phyloP scores from a whole-genome alignment of 768 basidiomycete species.

The Amanita pseudoporphyria region DNA sequence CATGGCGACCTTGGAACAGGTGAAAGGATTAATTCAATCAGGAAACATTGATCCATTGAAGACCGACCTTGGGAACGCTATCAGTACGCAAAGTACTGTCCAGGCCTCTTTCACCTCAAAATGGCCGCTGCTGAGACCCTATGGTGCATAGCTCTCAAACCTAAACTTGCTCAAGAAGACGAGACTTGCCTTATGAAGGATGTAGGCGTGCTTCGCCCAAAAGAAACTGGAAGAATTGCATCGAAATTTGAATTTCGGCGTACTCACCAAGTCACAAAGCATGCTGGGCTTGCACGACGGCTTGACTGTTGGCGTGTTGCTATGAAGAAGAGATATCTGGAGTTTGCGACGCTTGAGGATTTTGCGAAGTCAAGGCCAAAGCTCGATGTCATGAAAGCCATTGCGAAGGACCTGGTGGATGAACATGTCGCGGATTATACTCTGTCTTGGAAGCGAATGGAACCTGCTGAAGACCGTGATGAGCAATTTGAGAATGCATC shows the following conservation, averaged over 20 bases:
- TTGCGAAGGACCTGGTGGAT: slow-evolving; percentile 13
- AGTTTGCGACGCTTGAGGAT: slow-evolving; percentile 14
- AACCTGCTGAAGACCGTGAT: slow-evolving; percentile 17
- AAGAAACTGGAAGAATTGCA: slow-evolving; percentile 21
- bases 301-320: slow-evolving; percentile 22
- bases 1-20: too few species aligned
- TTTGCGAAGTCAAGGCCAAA: too few species aligned
- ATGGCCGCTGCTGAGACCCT: slow-evolving; percentile 21
- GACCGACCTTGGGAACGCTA: slow-evolving; percentile 11
- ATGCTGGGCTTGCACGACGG: slow-evolving; percentile 16
- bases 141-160: slow-evolving; percentile 15
- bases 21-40: slow-evolving; percentile 7
- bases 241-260: slow-evolving; percentile 24
- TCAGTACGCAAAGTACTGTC: slow-evolving; percentile 13
- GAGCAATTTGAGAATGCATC: slow-evolving; percentile 23
- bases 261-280: slow-evolving; percentile 26
- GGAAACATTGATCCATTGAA: neutral
- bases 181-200: slow-evolving; percentile 13
- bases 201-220: slow-evolving; percentile 16
- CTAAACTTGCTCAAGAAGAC: slow-evolving; percentile 11
- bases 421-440: slow-evolving; percentile 2
- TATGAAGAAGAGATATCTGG: neutral
- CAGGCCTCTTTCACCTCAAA: slow-evolving; percentile 21
- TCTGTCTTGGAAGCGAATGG: neutral
- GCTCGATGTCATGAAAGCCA: slow-evolving; percentile 15